phyloP scores from a whole-genome alignment of 768 basidiomycete species.

The Hirschioporus abietinus region DNA sequence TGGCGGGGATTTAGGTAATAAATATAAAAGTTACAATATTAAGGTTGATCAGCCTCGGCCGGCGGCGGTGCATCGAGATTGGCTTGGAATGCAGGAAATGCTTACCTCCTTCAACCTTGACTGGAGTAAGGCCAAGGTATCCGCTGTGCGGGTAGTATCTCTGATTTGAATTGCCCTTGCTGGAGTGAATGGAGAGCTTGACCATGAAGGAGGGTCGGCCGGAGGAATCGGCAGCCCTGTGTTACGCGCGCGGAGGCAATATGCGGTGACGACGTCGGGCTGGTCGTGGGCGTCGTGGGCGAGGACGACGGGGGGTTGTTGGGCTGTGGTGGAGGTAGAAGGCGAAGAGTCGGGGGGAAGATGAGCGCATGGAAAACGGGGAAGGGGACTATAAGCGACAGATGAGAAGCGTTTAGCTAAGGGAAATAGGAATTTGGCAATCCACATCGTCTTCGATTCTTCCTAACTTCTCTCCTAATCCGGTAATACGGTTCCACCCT shows the following conservation, averaged over 20 bases:
- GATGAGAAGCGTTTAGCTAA: slow-evolving; percentile 1
- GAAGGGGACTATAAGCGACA: slow-evolving; percentile 13
- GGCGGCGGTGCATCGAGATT: slow-evolving; percentile 1
- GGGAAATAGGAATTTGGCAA: background rate
- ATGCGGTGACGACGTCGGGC: background rate
- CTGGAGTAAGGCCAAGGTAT: slow-evolving; percentile 74
- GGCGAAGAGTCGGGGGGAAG: slow-evolving; percentile 17
- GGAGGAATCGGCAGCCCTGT: slow-evolving; percentile 14
- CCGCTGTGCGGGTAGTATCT: slow-evolving; percentile 73
- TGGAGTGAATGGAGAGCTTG: slow-evolving; percentile 58
- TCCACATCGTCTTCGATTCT: background rate
- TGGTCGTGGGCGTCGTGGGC: slow-evolving; percentile 11
- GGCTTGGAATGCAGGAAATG: background rate
- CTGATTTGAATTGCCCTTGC: slow-evolving; percentile 65
- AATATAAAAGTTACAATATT: background rate
- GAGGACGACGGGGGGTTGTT: slow-evolving; percentile 17
- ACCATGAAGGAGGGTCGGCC: slow-evolving; percentile 45
- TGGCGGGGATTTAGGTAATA: background rate
- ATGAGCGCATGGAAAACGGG: slow-evolving; percentile 21
- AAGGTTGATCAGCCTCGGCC: background rate
- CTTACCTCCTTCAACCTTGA: slow-evolving; percentile 73
- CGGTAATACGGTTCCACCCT: background rate
- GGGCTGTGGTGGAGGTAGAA: slow-evolving; percentile 19
- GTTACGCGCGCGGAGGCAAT: slow-evolving; percentile 13
- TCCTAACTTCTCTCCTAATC: background rate